Base-by-base conservation (phyloP, 2,329 filamentous ascomycete species). In the Scortechinia acanthostroma region DNA sequence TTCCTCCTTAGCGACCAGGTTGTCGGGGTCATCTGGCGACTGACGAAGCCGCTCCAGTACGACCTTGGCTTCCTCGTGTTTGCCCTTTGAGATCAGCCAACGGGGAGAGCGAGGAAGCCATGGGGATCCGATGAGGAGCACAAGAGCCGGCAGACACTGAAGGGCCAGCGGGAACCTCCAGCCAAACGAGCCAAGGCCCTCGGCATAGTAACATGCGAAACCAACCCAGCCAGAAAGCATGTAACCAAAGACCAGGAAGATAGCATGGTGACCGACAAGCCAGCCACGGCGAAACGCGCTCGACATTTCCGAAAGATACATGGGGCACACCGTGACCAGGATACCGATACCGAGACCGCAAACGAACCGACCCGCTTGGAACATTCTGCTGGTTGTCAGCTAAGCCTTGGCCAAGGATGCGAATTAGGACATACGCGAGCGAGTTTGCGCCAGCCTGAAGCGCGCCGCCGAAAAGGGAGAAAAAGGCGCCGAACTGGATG, bases 31-130 rank as follows among this genome's bases (percentile, higher is more conserved):
- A 19, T 60, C 58, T 0, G 57, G 51, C 0, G 58, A 60, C 42
- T 57, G 51, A 14, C 70, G 61, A 20, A 74, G 57, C 4, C 57
- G 57, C 16, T 58, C 53, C 6, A 74, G 50, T 1, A 74, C 63
- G 4, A 52, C 44, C 55, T 63, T 68, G 0, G 72, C 72, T 47
- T 75, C 67, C 2, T 70, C 65, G 1, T 58, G 52, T 13, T 60
- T 60, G 0, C 69, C 71, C 47, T 71, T 67, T 1, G 64, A 64
- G 30, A 74, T 59, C 13, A 74, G 56, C 72, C 72, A 76, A 5
- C 71, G 59, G 0, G 72, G 71, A 0, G 71, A 74, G 22, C 59
- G 56, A 13, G 69, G 68, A 3, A 72, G 57, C 61, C 63, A 69
- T 4, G 60, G 55, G 2, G 64, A 66, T 1, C 63, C 65, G 3